Base-by-base conservation (phyloP, 83 land plant species). In the Picea mariana region DNA sequence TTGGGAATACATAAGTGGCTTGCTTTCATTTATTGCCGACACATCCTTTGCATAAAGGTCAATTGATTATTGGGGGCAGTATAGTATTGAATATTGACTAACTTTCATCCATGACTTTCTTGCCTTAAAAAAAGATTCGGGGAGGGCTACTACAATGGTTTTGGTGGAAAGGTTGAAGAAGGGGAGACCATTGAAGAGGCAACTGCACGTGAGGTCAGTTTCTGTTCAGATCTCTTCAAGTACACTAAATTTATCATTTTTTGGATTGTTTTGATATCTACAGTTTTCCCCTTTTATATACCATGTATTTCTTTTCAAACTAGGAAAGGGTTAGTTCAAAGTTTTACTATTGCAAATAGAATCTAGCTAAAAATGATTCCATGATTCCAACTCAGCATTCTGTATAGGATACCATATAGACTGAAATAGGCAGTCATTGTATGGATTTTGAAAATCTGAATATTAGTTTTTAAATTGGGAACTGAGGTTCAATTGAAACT, bases 161-260 rank as follows among this genome's bases (percentile, higher is more conserved):
- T 88, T 65, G 90, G 90, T 9, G 90, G 90, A 71, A 88, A 88
- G 67, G 90, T 88, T 47, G 90, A 88, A 67, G 78, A 63, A 12
- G 85, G 85, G 24, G 90, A 88, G 44, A 88, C 90, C 21, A 71
- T 88, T 23, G 81, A 88, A 47, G 83, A 77, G 69, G 90, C 88
- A 24, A 85, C 90, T 65, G 82, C 26, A 38, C 84, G 90, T 21
- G 90, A 88, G 85, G 87, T 86, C 20, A 4, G 62, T 73, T 31
- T 44, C 49, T 44, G 49, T 58, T 66, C 27, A 44, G 49, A 44
- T 44, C 60, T 75, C 64, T 75, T 55, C 69, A 78, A 44, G 42
- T 20, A 49, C 27, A 26, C 77, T 31, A 44, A 44, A 34, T 44
- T 44, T 44, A 44, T 44, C 8, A 8, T 44, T 44, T 44, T 44